A percentile compares a stretch with the other conserved stretches of the same genome.
phyloP scores from a whole-genome alignment of 495 filamentous ascomycete genomes.

The Emericellopsis terricola region DNA sequence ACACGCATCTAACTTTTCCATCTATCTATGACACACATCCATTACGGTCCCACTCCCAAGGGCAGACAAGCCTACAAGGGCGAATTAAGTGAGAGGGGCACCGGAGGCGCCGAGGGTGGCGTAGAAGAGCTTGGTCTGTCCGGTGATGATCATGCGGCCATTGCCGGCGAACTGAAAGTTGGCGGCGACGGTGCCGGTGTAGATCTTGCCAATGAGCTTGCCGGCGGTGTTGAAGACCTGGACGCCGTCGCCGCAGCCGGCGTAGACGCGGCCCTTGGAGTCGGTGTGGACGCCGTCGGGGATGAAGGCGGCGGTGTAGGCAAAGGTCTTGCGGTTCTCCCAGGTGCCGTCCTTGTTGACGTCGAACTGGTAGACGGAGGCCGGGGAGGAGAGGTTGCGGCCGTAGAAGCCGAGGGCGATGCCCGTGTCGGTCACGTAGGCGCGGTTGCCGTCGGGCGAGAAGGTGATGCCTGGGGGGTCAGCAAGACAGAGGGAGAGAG shows the following conservation, averaged over 20 bases:
- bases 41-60: too few relatives aligned
- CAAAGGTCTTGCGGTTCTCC: constrained; percentile 33
- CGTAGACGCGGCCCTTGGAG: constrained; percentile 39
- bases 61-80: too few relatives aligned
- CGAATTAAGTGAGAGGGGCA: constrained; percentile 4
- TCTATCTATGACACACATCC: too few relatives aligned
- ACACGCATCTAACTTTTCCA: too few relatives aligned
- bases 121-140: constrained; percentile 30
- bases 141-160: constrained; percentile 31
- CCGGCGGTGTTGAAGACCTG: constrained; percentile 41
- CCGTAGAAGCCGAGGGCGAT: constrained; percentile 22
- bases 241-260: constrained; percentile 41
- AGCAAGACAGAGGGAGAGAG: background rate
- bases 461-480: constrained; percentile 28
- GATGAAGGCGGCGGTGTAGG: constrained; percentile 32
- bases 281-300: constrained; percentile 47
- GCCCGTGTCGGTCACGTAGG: constrained; percentile 41
- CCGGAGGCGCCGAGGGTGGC: constrained; percentile 27
- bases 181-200: constrained; percentile 20
- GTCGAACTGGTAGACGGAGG: constrained; percentile 22
- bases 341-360: constrained; percentile 22
- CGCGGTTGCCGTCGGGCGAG: constrained; percentile 28
- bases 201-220: constrained; percentile 39
- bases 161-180: constrained; percentile 41
- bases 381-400: constrained; percentile 12